Base-by-base conservation (phyloP, 352 stramenopile genomes). In the Phytopythium mirpurense region DNA sequence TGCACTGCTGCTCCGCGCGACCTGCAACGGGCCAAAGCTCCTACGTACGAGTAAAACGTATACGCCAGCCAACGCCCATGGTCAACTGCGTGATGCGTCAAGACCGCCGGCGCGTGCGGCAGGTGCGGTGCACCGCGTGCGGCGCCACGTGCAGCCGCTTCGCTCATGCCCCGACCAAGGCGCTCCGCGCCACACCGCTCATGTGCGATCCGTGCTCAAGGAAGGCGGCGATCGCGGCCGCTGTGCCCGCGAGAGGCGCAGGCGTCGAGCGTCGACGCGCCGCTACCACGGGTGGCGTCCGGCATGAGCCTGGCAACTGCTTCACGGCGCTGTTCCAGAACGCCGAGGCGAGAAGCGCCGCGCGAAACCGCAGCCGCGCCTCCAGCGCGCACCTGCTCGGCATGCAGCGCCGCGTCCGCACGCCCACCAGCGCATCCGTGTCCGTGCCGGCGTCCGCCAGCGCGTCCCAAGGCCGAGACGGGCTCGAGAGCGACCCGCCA, bases 101-200 rank as follows among this genome's bases (percentile, higher is more conserved):
- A 48, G 55, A 56, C 46, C 59, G 48, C 37, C 54, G 55, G 42
- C 54, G 34, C 34, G 47, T 36, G 31, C 51, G 44, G 3, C 54
- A 46, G n/a, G 38, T 35, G 9, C 44, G 38, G 3, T 71, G 62
- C 27, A 46, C 54, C 12, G 62, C 63, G 51, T 49, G 63, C 67
- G 41, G 62, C 27, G 50, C 54, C 12, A 62, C 63, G 51, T 49
- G 63, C 67, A 21, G 23, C 23, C 10, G 21, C 10, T 19, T 29
- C 41, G 23, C 23, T 9, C 23, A 8, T 12, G 24, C 6, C 9
- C 24, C 21, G 21, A 5, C 10, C 37, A 2, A 5, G n/a, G n/a
- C 6, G n/a, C n/a, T 43, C n/a, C 37, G n/a, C 6, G 5, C 18
- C 37, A 12, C 1, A 11, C 36, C 14, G 15, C 18, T 41, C 2